Evolutionary conservation across 169 alveolate genomes (phyloP), one percentile per base, ranked within the genome.

Genomic region (Besnoitia besnoiti): DNA sequence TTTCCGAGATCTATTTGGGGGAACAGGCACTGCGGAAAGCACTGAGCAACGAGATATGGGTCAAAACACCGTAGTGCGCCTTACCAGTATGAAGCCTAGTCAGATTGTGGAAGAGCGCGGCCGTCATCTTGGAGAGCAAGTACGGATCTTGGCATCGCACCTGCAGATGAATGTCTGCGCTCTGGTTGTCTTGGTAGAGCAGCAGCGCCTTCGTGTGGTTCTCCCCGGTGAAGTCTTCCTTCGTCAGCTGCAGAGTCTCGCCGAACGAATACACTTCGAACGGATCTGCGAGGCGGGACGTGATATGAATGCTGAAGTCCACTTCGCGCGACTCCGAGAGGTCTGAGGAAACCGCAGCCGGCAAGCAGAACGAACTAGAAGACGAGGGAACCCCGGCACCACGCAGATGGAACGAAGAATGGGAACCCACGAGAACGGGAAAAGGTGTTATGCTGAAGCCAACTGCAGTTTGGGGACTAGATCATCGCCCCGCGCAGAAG

Each of bases 281-380:
- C 3, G 87, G 40, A 42, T 77, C 87, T 8, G 87, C 35, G 21
- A 30, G 12, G 5, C 59, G 44, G 0, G 87, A 77, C 5, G 87
- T 77, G 4, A 77, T 39, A 0, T 77, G 59, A 24, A 77, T 77
- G 37, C 61, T 27, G 21, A 77, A 77, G 59, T 44, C 87, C 10
- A 77, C 35, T 42, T 77, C 87, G n/a, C 87, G 87, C 27, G 59
- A 77, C 55, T 77, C 61, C 55, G n/a, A 27, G 44, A 44, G 61
- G 12, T 42, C 87, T 77, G 87, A 0, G 33, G 37, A 42, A 4
- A 75, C n/a, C 85, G 50, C 85, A 40, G 19, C 5, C 33, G 79
- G n/a, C n/a, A n/a, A n/a, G n/a, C n/a, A n/a, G n/a, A n/a, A n/a
- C n/a, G n/a, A n/a, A n/a, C n/a, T n/a, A n/a, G n/a, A n/a, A n/a